Percentiles rank a stretch among this genome's conserved stretches.
phyloP scores from a whole-genome alignment of 306 rosid species.

The Fragaria iinumae region DNA sequence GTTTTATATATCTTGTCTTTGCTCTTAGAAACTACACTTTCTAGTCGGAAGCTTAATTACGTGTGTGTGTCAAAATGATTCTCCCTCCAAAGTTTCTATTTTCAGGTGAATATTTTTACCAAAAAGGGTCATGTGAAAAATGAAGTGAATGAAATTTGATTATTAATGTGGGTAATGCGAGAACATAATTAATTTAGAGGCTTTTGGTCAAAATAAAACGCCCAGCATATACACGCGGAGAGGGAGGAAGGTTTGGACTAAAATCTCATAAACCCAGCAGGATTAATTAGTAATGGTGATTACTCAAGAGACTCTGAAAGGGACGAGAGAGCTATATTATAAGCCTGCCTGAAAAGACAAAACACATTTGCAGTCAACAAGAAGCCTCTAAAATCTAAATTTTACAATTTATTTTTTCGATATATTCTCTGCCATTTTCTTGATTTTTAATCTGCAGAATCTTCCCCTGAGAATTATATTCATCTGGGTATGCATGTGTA shows the following conservation, averaged over 20 bases:
- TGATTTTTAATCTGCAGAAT: not conserved
- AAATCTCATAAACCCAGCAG: not conserved
- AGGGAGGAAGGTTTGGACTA: not conserved
- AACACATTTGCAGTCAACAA: not conserved
- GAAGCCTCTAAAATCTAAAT: constrained; percentile 7
- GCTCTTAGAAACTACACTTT: no score
- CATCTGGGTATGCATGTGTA: not conserved
- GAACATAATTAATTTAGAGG: not conserved
- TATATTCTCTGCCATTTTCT: not conserved
- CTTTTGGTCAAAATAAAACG: not conserved
- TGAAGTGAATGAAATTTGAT: not conserved
- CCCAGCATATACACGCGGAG: not conserved
- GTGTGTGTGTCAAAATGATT: not conserved
- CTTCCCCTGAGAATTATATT: not conserved
- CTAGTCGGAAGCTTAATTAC: no score
- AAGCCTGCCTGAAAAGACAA: not conserved
- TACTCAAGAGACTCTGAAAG: not conserved
- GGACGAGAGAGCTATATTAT: not conserved
- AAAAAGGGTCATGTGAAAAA: not conserved
- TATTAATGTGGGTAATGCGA: not conserved
- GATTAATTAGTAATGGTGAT: not conserved
- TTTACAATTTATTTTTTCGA: not conserved
- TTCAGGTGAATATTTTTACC: not conserved
- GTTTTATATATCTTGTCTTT: no score
- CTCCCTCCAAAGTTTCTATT: no score